Conservation (phyloP, 1,139 yeast genomes). For the Pichia sp. region DNA sequence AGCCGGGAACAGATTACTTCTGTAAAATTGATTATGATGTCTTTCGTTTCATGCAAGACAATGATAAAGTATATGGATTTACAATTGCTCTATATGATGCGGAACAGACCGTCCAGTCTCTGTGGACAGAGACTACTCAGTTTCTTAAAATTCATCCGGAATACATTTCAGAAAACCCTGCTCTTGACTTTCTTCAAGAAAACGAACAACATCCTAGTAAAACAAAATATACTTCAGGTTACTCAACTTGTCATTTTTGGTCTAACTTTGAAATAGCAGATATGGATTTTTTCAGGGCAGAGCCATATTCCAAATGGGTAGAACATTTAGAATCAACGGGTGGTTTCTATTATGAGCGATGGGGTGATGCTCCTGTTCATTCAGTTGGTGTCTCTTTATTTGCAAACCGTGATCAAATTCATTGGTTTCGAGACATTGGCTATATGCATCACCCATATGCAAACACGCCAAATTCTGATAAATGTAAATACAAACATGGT, state of each 20-base stretch:
- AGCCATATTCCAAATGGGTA: slow-evolving; percentile 60
- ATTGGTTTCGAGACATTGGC: slow-evolving; percentile 88
- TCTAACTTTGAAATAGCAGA: slow-evolving; percentile 79
- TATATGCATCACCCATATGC: slow-evolving; percentile 60
- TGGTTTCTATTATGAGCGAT: slow-evolving; percentile 77
- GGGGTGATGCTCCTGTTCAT: slow-evolving; percentile 94
- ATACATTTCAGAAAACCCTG: slow-evolving; percentile 57
- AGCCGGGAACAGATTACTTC: slow-evolving; percentile 64
- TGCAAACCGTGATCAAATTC: slow-evolving; percentile 60
- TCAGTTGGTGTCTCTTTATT: slow-evolving; percentile 68
- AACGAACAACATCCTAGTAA: slow-evolving; percentile 54
- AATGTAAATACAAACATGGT: slow-evolving; percentile 17
- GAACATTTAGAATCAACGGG: slow-evolving; percentile 59
- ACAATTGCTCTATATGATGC: slow-evolving; percentile 62
- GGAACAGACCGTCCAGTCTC: slow-evolving; percentile 49
- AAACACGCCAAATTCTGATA: slow-evolving; percentile 53
- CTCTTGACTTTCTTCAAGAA: slow-evolving; percentile 69
- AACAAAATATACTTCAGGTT: slow-evolving; percentile 48
- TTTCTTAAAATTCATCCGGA: slow-evolving; percentile 52
- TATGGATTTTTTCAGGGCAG: slow-evolving; percentile 67
- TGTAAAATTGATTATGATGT: slow-evolving; percentile 69
- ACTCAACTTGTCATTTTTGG: slow-evolving; percentile 87
- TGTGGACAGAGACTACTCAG: slow-evolving; percentile 64
- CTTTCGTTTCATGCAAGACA: slow-evolving; percentile 62
- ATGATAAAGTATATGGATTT: slow-evolving; percentile 63